Percentiles rank a stretch among this genome's conserved stretches.
Conservation (phyloP, 148 eudicot species). For the Camellia lanceoleosa region DNA sequence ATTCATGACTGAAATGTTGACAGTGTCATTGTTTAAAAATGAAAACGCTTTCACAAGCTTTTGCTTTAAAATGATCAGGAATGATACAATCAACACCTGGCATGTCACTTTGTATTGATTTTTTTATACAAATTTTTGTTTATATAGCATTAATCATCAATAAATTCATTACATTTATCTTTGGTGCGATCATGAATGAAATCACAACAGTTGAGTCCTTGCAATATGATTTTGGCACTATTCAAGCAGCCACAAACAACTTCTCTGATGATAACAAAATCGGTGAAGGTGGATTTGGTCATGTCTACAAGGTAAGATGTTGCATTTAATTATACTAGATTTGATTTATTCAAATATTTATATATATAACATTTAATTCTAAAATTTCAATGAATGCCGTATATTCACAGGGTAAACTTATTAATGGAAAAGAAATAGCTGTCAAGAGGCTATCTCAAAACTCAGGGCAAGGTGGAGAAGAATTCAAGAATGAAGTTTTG, state of each 20-base stretch:
- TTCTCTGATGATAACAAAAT: slow-evolving; percentile 13
- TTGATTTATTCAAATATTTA: too few relatives aligned
- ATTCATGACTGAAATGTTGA: too few relatives aligned
- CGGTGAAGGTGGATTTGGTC: slow-evolving; percentile 23
- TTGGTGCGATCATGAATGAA: not conserved
- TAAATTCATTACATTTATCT: too few relatives aligned
- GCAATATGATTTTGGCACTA: slow-evolving; percentile 2
- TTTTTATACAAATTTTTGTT: not conserved
- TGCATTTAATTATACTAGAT: too few relatives aligned
- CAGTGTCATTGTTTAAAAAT: too few relatives aligned
- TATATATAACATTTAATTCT: not conserved
- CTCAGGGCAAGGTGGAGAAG: slow-evolving; percentile 38
- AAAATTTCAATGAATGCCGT: not conserved
- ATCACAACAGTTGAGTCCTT: slow-evolving; percentile 1
- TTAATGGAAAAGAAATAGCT: slow-evolving; percentile 39
- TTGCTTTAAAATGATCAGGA: too few relatives aligned
- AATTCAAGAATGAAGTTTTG: slow-evolving; percentile 46
- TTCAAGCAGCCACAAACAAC: too few relatives aligned
- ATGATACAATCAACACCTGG: too few relatives aligned
- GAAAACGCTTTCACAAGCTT: too few relatives aligned
- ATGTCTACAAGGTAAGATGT: slow-evolving; percentile 12
- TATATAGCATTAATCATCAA: not conserved
- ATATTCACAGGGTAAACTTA: slow-evolving; percentile 33
- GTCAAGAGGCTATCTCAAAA: slow-evolving; percentile 45
- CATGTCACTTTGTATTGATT: too few relatives aligned